Base-by-base conservation (phyloP, 257 asterid species). In the Solanum bulbocastanum region DNA sequence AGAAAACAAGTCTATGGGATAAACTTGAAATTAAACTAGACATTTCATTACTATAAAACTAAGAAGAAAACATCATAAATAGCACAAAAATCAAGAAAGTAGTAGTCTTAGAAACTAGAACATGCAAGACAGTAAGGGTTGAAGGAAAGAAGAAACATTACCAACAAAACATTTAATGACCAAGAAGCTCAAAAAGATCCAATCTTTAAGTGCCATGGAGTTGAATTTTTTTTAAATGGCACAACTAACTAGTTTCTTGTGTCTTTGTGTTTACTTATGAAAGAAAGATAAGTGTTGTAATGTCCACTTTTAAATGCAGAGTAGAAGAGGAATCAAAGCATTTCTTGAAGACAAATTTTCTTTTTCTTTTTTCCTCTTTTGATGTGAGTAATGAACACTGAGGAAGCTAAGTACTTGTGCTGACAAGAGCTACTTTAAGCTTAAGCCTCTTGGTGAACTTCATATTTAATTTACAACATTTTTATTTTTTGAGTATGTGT, bases 321-420 rank as follows among this genome's bases (percentile, higher is more conserved):
- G 73, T 62, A 87, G 3, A 6, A 16, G 84, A 81, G 84, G 92
- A 92, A 93, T 89, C 92, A 88, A 58, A 44, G 78, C 86, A 86
- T 92, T 92, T 89, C 94, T 91, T 92, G 83, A 73, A 85, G 62
- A n/a, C n/a, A 88, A 91, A 87, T 89, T 90, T 88, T 88, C 88
- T 87, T 66, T 40, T 52, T 23, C 66, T 46, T 86, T 89, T 60
- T 42, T 20, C 33, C 46, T 18, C 69, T 88, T 88, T 90, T 86
- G 23, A 20, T 82, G 87, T n/a, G 87, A 72, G 87, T 82, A 90
- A 86, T 73, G 86, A 84, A 82, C 83, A 86, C 89, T 74, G 22
- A 83, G 9, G 89, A 90, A 90, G 92, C 90, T 25, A 90, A 88
- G 88, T 62, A 89, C 88, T 87, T 83, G 68, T 72, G 86, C 86